A percentile compares a stretch with the other conserved stretches of the same genome.
phyloP scores from a whole-genome alignment of 2,329 filamentous ascomycete species.

The Colletotrichum sp. region DNA sequence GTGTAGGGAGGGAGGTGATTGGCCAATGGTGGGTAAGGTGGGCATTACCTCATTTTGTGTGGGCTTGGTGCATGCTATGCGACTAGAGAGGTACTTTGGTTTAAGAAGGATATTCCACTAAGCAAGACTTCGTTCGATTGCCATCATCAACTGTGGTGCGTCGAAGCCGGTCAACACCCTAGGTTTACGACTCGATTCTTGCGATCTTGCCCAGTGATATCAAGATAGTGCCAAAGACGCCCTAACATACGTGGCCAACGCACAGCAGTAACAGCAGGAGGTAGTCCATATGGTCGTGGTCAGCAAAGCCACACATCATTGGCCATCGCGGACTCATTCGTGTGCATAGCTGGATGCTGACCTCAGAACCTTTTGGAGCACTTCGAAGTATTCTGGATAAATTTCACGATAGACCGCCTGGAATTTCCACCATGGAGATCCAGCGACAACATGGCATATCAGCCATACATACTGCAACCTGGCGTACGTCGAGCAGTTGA shows the following conservation, averaged over 20 bases:
- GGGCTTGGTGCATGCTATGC: neutral
- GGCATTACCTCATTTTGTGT: conserved; percentile 19
- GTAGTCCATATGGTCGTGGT: neutral
- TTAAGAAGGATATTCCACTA: neutral
- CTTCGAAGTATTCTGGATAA: neutral
- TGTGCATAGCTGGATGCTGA: neutral
- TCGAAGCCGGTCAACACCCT: fast-evolving
- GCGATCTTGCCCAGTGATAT: neutral
- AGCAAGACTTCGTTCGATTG: neutral
- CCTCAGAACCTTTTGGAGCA: fast-evolving
- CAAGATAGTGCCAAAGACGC: fast-evolving
- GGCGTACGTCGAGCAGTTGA: neutral
- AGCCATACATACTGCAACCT: neutral
- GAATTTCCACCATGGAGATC: neutral
- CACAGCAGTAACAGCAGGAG: neutral
- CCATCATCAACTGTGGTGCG: neutral
- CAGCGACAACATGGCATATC: neutral
- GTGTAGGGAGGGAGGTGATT: neutral
- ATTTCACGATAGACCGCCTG: neutral
- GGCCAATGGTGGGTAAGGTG: conserved; percentile 12
- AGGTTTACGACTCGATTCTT: fast-evolving
- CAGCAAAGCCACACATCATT: neutral
- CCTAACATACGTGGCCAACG: neutral
- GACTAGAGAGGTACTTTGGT: neutral
- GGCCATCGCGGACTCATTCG: neutral